Base-by-base conservation (phyloP, 2,329 filamentous ascomycete species). In the Microcyclospora pomicola region DNA sequence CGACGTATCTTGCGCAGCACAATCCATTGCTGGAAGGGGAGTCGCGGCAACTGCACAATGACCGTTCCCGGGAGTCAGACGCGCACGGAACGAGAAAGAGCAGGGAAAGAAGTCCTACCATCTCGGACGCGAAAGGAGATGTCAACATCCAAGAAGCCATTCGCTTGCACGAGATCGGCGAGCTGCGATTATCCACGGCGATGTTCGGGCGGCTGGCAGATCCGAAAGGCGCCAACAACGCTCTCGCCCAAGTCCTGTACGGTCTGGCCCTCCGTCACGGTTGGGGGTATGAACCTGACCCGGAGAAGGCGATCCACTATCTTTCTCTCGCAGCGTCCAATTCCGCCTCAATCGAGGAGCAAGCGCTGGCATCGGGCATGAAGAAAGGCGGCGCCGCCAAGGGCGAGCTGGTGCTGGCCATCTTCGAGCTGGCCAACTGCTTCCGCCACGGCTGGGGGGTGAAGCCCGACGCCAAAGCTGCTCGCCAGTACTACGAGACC, bases 361-460 rank as follows among this genome's bases (percentile, higher is more conserved):
- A 86, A 51, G 91, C 91, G 24, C 74, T 96, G 15, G 70, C 80
- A 49, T 82, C 87, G 7, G 91, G 88, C 12, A 75, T 92, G 61
- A 91, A 85, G 62, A 93, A 91, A 62, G 91, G 91, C 37, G 91
- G 91, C 43, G 80, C 83, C 11, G 88, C 88, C 33, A 98, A 96
- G 64, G 91, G 91, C 42, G 91, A 98, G 68, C 72, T 98, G 37
- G 83, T 96, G 13, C 75, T 98, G 43, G 88, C 91, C 43, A 96
- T 98, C 47, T 96, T 91, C 54, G 91, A 98, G 67, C 67, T 98
- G 53, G 84, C 80, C 39, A 91, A 91, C 61, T 88, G 72, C 63
- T 96, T 95, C 68, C 78, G 91, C 43, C 77, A 96, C 59, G 91
- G 86, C 38, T 96, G 88, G 88, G 91, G 91, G 35, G 80, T 94